A percentile compares a stretch with the other conserved stretches of the same genome.
These are phyloP conservation scores for Hymenotorrendiella dingleyae DNA, from an alignment of 2,329 filamentous ascomycete genomes.

Conservation along the genomic window DNA sequence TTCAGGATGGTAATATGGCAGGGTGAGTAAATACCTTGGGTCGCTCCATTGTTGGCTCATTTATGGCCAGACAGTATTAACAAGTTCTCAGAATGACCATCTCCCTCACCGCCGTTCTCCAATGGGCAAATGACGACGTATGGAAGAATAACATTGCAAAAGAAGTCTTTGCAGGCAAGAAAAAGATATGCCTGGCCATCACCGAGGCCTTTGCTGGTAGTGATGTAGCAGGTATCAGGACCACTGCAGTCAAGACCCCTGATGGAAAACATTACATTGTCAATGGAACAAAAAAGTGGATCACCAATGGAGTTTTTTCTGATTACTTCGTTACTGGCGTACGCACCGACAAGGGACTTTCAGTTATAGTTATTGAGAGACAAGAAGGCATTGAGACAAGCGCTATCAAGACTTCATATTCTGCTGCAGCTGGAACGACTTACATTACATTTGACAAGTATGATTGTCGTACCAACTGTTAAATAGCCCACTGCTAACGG, in stretches of 20 bases:
- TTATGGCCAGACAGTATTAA: not conserved
- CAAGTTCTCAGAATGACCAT: slow-evolving; percentile 57
- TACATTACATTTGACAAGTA: slow-evolving; percentile 36
- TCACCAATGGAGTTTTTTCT: slow-evolving; percentile 72
- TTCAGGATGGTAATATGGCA: slow-evolving; percentile 81
- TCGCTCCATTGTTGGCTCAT: not conserved
- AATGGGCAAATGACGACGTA: slow-evolving; percentile 65
- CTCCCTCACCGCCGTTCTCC: slow-evolving; percentile 69
- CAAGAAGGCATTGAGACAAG: slow-evolving; percentile 71
- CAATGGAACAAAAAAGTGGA: slow-evolving; percentile 80
- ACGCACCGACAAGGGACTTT: slow-evolving; percentile 72
- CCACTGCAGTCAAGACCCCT: slow-evolving; percentile 69
- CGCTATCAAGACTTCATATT: slow-evolving; percentile 77
- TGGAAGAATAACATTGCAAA: slow-evolving; percentile 62
- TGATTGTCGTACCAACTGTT: not conserved
- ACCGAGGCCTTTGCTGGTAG: slow-evolving; percentile 84
- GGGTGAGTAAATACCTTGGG: slow-evolving; percentile 40
- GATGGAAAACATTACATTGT: slow-evolving; percentile 68
- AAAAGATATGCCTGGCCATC: slow-evolving; percentile 84
- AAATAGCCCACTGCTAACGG: slow-evolving; percentile 40
- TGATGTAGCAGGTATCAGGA: slow-evolving; percentile 74
- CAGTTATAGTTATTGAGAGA: slow-evolving; percentile 69
- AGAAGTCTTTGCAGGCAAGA: slow-evolving; percentile 72
- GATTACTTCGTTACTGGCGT: slow-evolving; percentile 83
- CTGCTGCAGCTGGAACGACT: slow-evolving; percentile 69